Base-by-base conservation (phyloP, 2,329 filamentous ascomycete species). In the Cercospora sp. region DNA sequence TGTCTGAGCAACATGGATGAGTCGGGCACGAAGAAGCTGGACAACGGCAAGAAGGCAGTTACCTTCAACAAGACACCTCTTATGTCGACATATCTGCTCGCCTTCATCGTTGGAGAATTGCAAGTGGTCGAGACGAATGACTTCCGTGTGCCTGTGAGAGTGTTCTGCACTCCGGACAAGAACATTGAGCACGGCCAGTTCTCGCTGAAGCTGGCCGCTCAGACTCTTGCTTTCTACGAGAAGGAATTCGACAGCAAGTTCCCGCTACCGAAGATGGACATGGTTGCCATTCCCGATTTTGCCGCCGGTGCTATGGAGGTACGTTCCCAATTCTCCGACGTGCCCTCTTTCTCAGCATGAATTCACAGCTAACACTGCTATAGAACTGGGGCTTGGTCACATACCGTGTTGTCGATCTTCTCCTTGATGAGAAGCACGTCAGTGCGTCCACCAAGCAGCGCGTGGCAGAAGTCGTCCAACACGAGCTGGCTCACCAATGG, bases 1-100 rank as follows among this genome's bases (percentile, higher is more conserved):
- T 97, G 94, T 77, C 81, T 98, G 77, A 96, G 93, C 82, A 98
- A 98, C 82, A 98, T 98, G 94, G 93, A 97, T 78, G 92, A 95
- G 65, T 91, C 89, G 36, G 90, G 89, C 5, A 91, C 96, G 83
- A 88, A 88, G 48, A 88, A 92, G 66, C 84, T 95, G 7, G 82
- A 87, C 67, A 87, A 81, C 16, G 86, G 86, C 69, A 83, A 84
- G 70, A 96, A 96, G 84, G 89, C 91, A 3, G 92, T 97, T 72
- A 94, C 90, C 71, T 98, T 97, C 86, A 94, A 93, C 84, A 92
- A 90, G 77, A 94, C 93, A 0, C 94, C 94, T 1, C 85, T 91
- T 73, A 98, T 98, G 94, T 97, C 94, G 5, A 97, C 94, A 3
- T 98, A 98, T 79, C 89, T 98, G 26, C 83, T 98, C 63, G 94